Evolutionary conservation across 441 rosid species (phyloP), one percentile per base, ranked within the genome.

Genomic region (Euphorbia schlechtendalii): DNA sequence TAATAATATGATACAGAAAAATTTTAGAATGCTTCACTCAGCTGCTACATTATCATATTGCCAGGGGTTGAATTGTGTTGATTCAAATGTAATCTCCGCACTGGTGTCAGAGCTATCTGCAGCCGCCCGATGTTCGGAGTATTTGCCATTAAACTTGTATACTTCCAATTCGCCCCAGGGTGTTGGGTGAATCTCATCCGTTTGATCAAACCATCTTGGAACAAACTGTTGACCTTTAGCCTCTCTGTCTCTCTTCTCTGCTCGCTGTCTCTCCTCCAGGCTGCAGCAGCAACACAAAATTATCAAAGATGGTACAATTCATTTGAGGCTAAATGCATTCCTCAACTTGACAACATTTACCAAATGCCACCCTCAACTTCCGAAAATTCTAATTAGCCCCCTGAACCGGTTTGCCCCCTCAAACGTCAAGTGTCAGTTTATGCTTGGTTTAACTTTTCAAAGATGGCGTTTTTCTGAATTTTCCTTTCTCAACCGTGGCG

Each of bases 101-200:
- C 61, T 53, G 72, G 71, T 69, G 8, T 71, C 80, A 13, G 86
- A 81, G 69, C 67, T 70, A 77, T 91, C 96, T 0, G 80, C 61
- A 2, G 78, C 81, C 43, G 80, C 87, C 4, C 86, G 83, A 59
- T 89, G 87, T 68, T 89, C 79, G 1, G 59, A 49, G 65, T 95
- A 95, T 66, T 84, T 95, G 56, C 94, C 96, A 27, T 91, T 95
- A 84, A 74, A 91, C 66, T 66, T 81, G 76, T 92, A 95, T n/a
- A 95, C 86, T 78, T 92, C 98, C 63, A 95, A 73, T 72, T 95
- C 97, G 0, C 99, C 99, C 99, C 99, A 95, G 15, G 97, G 99
- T 14, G 99, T 95, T 13, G 93, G 80, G 30, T 87, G 78, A 57
- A 84, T 74, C 67, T 95, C 98, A 46, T 78, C 76, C 0, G 95